Conservation (phyloP, 139 green algal species). For the Tetradesmus lagerheimii region DNA sequence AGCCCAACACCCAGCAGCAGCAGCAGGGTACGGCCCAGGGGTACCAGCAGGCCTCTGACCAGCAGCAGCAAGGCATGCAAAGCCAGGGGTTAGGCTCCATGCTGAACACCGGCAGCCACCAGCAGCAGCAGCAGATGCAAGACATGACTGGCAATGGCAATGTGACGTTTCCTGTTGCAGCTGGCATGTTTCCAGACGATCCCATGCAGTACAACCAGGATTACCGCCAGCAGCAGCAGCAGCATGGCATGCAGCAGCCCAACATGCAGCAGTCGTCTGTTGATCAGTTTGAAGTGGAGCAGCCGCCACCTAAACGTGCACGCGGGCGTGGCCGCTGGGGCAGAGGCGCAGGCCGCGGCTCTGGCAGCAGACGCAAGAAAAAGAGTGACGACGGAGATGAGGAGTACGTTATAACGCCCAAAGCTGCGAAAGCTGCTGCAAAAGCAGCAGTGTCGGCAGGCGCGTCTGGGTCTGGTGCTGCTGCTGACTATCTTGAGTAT, state of each 20-base stretch:
- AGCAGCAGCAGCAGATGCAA: neutral
- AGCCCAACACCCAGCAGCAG: neutral
- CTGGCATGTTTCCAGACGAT: neutral
- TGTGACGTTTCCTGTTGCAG: too few relatives aligned
- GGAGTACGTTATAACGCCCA: neutral
- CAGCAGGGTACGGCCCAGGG: neutral
- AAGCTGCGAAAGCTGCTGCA: neutral
- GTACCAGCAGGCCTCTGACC: neutral
- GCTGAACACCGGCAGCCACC: neutral
- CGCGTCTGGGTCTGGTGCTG: neutral
- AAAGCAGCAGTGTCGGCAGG: neutral
- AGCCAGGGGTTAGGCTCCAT: neutral
- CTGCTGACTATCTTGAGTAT: neutral
- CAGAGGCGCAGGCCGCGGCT: too few relatives aligned
- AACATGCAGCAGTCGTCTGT: neutral
- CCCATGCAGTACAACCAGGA: neutral
- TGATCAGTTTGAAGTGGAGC: neutral
- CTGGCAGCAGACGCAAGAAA: neutral
- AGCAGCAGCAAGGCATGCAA: neutral
- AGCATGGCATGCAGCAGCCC: neutral
- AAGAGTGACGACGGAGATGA: neutral
- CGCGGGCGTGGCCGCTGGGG: too few relatives aligned
- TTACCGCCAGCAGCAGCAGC: neutral
- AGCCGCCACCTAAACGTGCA: neutral
- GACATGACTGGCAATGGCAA: neutral